Conservation (phyloP, 2,329 filamentous ascomycete genomes). For the Chalaropsis ovoidea region DNA sequence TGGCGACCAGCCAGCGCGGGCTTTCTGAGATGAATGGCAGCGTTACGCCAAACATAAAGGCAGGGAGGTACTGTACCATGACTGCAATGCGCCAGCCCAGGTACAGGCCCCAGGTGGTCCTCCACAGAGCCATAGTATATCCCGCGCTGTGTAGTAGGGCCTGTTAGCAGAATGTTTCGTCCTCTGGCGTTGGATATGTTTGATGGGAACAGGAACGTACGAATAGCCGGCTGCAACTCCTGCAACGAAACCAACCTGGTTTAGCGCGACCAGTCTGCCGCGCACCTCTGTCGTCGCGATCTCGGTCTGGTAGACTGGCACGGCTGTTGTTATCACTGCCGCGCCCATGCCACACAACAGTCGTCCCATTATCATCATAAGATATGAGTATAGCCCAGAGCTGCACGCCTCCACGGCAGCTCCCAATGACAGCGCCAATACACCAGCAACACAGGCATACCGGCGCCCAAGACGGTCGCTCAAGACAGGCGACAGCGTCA, state of each 20-base stretch:
- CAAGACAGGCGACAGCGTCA: conserved; percentile 44
- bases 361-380: conserved; percentile 43
- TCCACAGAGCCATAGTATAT: conserved; percentile 48
- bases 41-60: conserved; percentile 40
- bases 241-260: conserved; percentile 48
- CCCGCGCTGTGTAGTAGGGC: conserved; percentile 39
- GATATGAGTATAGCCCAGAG: conserved; percentile 35
- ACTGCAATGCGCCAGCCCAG: conserved; percentile 47
- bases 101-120: conserved; percentile 34
- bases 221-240: conserved; percentile 47
- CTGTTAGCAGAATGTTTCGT: not conserved
- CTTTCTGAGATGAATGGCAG: conserved; percentile 46
- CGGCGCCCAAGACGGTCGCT: conserved; percentile 45
- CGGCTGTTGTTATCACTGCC: conserved; percentile 46
- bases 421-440: conserved; percentile 40
- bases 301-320: conserved; percentile 49
- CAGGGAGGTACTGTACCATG: conserved; percentile 43
- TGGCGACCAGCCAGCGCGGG: conserved; percentile 49
- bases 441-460: conserved; percentile 41
- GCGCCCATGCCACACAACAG: conserved; percentile 45
- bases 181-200: not conserved
- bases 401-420: conserved; percentile 41
- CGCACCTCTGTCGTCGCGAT: conserved; percentile 29
- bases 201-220: conserved; percentile 31
- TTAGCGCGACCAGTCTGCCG: conserved; percentile 48